Base-by-base conservation (phyloP, 257 asterid genomes). In the Gardenia jasminoides region DNA sequence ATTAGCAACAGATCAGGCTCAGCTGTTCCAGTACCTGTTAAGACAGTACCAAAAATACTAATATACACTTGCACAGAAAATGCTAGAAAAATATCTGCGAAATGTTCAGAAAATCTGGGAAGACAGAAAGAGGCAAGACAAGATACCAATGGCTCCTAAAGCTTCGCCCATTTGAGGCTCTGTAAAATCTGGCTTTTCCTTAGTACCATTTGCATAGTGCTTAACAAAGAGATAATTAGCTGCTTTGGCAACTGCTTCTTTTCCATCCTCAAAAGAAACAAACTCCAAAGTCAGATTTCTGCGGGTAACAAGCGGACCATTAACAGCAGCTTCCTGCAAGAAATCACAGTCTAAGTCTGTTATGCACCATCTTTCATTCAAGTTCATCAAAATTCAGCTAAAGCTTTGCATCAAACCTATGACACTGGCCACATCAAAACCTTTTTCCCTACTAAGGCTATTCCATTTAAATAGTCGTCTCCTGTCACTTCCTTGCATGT, bases 1-100 rank as follows among this genome's bases (percentile, higher is more conserved):
- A 96, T 82, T 81, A 96, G 86, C 87, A 96, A 84, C 83, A 96
- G 92, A 84, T 93, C 96, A 33, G 99, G 97, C 43, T 90, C 97
- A 24, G 91, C 81, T 59, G 86, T 91, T 66, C 80, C 87, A 75
- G 83, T 87, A 76, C 99, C 99, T 93, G 83, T 47, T 84, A 79
- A 82, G 79, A 72, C 81, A 78, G 79, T 44, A 28, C 61, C 26
- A 54, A 46, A 80, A 78, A 80, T 39, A 28, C 61, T 30, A 54
- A 46, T 30, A 31, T 36, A 43, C 1, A 72, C 24, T 64, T 10
- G 71, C 61, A 58, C 50, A 24, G 50, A 46, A 10, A 10, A 66
- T 71, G 68, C 31, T 31, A 61, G 79, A 65, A 67, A 36, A 74
- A 72, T 17, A 56, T 50, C n/a, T 52, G 71, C 28, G 15, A 39